These are phyloP conservation scores for Clausena lansium DNA, from an alignment of 345 rosid species.

Conservation along the genomic window DNA sequence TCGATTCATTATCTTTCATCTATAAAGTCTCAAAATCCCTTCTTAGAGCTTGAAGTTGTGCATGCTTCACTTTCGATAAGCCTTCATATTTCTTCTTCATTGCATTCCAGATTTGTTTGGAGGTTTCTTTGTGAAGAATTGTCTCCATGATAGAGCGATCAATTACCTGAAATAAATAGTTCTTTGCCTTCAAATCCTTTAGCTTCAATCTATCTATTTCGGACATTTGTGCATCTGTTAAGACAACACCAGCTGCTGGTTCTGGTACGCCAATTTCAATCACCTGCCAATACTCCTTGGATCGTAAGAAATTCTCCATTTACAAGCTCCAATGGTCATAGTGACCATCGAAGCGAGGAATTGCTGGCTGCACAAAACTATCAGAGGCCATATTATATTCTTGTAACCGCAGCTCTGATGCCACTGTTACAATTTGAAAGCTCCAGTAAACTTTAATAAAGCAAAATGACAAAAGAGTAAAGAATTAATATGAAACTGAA, in stretches of 20 bases:
- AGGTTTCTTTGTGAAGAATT: too few species aligned
- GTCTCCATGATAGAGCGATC: too few species aligned
- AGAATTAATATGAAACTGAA: too few species aligned
- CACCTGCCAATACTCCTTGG: neutral
- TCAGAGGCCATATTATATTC: neutral
- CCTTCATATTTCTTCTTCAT: too few species aligned
- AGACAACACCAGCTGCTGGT: too few species aligned
- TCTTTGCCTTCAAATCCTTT: slow-evolving; percentile 10
- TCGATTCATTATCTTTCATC: neutral
- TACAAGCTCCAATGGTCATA: neutral
- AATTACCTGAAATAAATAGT: neutral
- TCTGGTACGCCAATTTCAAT: neutral
- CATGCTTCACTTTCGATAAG: too few species aligned
- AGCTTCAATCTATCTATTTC: neutral
- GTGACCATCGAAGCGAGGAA: neutral
- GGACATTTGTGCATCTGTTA: neutral
- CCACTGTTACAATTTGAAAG: too few species aligned
- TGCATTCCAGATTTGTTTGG: too few species aligned
- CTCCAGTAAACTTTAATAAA: too few species aligned
- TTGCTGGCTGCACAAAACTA: neutral
- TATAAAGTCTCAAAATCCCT: neutral
- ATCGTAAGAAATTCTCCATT: neutral
- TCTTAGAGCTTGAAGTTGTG: too few species aligned
- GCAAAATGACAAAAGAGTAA: too few species aligned
- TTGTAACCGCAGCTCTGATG: too few species aligned